A percentile compares a stretch with the other conserved stretches of the same genome.
Conservation (phyloP, 202 grass and related monocot species). For the Setaria viridis region DNA sequence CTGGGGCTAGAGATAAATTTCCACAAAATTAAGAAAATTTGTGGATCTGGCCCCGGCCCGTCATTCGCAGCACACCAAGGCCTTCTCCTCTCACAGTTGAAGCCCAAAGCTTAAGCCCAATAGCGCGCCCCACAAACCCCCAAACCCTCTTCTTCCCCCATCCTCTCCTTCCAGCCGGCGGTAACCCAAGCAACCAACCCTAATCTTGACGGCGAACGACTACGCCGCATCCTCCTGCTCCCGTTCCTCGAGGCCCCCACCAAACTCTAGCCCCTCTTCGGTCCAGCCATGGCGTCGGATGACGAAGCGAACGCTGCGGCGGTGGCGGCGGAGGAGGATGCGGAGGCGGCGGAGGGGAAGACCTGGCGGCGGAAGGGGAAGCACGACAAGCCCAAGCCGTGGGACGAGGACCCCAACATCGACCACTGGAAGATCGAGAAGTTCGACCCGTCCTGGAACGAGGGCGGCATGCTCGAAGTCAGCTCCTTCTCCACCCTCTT, state of each 20-base stretch:
- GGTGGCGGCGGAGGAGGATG: slow-evolving; percentile 16
- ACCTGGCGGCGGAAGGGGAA: slow-evolving; percentile 74
- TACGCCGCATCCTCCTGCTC: slow-evolving; percentile 6
- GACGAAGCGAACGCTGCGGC: slow-evolving; percentile 45
- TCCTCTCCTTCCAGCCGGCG: not conserved
- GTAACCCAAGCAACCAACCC: not conserved
- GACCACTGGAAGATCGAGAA: slow-evolving; percentile 90
- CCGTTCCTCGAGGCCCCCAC: not conserved
- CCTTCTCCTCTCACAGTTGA: too few relatives aligned
- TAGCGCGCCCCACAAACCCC: not conserved
- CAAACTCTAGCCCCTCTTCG: not conserved
- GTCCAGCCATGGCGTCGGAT: slow-evolving; percentile 24
- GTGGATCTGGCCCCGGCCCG: too few relatives aligned
- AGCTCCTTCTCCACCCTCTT: slow-evolving; percentile 98
- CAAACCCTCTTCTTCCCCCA: too few relatives aligned
- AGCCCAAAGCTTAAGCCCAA: not conserved
- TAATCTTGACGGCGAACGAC: slow-evolving; percentile 12
- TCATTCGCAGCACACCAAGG: too few relatives aligned
- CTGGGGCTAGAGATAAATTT: too few relatives aligned
- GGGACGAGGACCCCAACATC: slow-evolving; percentile 91
- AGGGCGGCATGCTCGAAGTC: slow-evolving; percentile 89
- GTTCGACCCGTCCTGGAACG: slow-evolving; percentile 94
- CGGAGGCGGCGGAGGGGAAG: slow-evolving; percentile 15
- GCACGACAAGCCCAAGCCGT: slow-evolving; percentile 93
- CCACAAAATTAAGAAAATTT: too few relatives aligned